Conservation (phyloP, 2,329 filamentous ascomycete genomes). For the Plectosphaerella cucumerina region DNA sequence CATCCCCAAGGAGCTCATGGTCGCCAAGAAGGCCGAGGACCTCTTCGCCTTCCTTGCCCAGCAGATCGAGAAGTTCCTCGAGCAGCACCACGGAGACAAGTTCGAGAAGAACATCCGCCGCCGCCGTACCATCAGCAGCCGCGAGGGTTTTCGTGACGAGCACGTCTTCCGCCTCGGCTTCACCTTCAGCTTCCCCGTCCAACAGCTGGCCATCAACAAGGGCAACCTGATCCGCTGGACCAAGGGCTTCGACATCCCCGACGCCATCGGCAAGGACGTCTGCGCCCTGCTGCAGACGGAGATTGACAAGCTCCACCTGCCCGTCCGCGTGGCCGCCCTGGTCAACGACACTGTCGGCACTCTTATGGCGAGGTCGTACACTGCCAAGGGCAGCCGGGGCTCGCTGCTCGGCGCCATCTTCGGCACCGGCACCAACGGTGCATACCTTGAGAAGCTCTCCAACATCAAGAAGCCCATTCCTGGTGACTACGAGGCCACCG, state of each 20-base stretch:
- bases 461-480: slow-evolving; percentile 76
- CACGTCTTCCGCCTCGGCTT: slow-evolving; percentile 93
- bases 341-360: slow-evolving; percentile 98
- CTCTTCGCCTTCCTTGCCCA: slow-evolving; percentile 90
- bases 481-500: slow-evolving; percentile 70
- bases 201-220: slow-evolving; percentile 93
- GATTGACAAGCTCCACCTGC: slow-evolving; percentile 80
- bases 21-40: slow-evolving; percentile 77
- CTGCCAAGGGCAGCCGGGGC: slow-evolving; percentile 78
- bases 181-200: slow-evolving; percentile 95
- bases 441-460: slow-evolving; percentile 87
- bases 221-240: slow-evolving; percentile 95
- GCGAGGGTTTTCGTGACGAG: slow-evolving; percentile 61
- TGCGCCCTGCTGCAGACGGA: slow-evolving; percentile 85
- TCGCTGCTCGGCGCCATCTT: slow-evolving; percentile 95
- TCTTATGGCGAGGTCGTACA: slow-evolving; percentile 95
- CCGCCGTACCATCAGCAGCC: slow-evolving; percentile 55
- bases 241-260: slow-evolving; percentile 96
- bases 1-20: slow-evolving; percentile 87
- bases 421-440: slow-evolving; percentile 78
- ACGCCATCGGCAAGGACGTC: slow-evolving; percentile 90
- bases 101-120: slow-evolving; percentile 68
- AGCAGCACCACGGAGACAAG: slow-evolving; percentile 82
- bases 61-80: slow-evolving; percentile 86
- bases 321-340: slow-evolving; percentile 89